Base-by-base conservation (phyloP, 2,329 filamentous ascomycete species). In the Xylaria digitata region DNA sequence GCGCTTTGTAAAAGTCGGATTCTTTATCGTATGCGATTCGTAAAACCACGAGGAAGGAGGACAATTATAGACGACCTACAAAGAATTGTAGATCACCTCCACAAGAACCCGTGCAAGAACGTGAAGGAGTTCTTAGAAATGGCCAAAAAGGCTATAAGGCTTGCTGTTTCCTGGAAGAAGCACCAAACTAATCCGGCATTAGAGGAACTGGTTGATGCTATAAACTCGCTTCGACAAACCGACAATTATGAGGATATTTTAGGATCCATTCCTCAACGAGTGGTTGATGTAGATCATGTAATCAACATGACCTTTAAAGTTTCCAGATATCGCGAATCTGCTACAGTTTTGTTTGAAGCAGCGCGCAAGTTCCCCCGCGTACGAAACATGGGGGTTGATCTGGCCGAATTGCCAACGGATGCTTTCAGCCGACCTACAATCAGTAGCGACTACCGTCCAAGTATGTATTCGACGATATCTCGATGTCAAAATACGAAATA, bases 281-380 rank as follows among this genome's bases (percentile, higher is more conserved):
- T 66, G 6, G 73, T 78, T 67, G 40, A 58, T 7, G 62, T 67
- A 0, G 53, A 13, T 9, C 76, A 71, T 49, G 61, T 80, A 0
- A 23, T 76, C 6, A 78, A 79, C 17, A 78, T 76, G 23, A 70
- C 82, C 0, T 55, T 19, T 0, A 82, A 81, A 63, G 74, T 82
- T 1, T 75, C 79, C 17, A 74, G 78, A 56, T 83, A 82, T 49
- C 69, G 71, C 17, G 75, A 80, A 46, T 74, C 75, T 48, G 75
- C 79, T n/a, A 64, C 70, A 9, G 73, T 76, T 21, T 70, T 84
- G 3, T 75, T 74, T 61, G 73, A 74, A 1, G 71, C 67, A 2
- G 79, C 80, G 0, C 78, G 73, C 57, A 75, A 74, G 8, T 72
- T 70, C 9, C 69, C 73, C 0, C 26, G 80, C 4, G 72, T 77